A percentile compares a stretch with the other conserved stretches of the same genome.
These are phyloP conservation scores for Sphagnum tenellum DNA, from an alignment of 225 moss, liverwort and hornwort genomes.

Conservation along the genomic window DNA sequence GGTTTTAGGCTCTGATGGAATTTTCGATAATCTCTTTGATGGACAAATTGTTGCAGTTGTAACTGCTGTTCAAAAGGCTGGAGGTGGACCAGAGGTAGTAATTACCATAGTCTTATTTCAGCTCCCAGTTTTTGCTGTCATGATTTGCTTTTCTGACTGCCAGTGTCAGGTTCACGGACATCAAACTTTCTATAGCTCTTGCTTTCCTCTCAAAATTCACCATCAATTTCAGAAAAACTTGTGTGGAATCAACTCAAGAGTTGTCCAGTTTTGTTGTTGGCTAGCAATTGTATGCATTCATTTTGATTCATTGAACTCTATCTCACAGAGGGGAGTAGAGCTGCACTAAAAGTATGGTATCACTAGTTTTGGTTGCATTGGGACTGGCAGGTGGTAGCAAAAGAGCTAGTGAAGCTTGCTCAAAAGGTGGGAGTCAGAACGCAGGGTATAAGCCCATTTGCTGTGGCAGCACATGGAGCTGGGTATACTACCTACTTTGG, in stretches of 20 bases:
- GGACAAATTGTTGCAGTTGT: conserved; percentile 52
- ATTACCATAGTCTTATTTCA: not conserved
- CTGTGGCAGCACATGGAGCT: conserved; percentile 54
- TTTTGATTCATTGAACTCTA: too few species aligned
- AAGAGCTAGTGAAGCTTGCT: conserved; percentile 51
- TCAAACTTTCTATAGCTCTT: too few species aligned
- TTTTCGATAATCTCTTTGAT: conserved; percentile 88
- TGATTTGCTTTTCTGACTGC: too few species aligned
- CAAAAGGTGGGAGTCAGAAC: conserved; percentile 46
- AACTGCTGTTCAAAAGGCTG: conserved; percentile 22
- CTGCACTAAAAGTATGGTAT: too few species aligned
- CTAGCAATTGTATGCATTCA: too few species aligned
- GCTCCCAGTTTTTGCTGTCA: too few species aligned
- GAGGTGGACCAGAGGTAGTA: conserved; percentile 82
- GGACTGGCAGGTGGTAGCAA: conserved; percentile 51
- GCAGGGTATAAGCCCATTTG: conserved; percentile 70
- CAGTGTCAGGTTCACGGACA: too few species aligned
- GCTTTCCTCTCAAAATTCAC: too few species aligned
- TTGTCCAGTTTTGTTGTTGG: too few species aligned
- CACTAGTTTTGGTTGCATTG: not conserved
- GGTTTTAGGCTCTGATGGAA: conserved; percentile 80
- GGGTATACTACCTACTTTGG: conserved; percentile 54
- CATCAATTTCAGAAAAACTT: too few species aligned
- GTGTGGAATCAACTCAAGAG: too few species aligned
- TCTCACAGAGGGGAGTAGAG: too few species aligned